Evolutionary conservation across 208 protist genomes (phyloP).

Genomic region (Leptomonas pyrrhocoris): DNA sequence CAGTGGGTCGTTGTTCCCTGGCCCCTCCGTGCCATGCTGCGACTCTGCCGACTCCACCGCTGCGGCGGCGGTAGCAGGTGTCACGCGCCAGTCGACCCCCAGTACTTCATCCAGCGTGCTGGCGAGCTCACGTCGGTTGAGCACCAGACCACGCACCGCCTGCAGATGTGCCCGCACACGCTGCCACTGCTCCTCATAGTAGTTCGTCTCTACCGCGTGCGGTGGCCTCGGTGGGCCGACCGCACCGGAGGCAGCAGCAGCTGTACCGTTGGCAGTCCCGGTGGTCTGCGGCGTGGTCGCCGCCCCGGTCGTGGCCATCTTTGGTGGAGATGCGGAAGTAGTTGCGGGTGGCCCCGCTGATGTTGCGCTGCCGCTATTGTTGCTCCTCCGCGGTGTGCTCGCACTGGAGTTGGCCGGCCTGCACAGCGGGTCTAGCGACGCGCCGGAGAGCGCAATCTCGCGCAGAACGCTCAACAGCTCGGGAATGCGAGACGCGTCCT

Average conservation of each 20-base stretch:
- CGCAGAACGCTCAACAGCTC: slow-evolving; percentile 47
- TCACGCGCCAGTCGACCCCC: slow-evolving; percentile 42
- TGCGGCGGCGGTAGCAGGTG: not conserved
- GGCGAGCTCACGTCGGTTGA: slow-evolving; percentile 56
- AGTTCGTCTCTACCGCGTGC: not conserved
- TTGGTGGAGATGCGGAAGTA: not conserved
- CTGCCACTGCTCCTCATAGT: slow-evolving; percentile 51
- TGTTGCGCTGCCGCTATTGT: not conserved
- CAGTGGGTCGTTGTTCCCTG: not conserved
- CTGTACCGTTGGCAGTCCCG: not conserved
- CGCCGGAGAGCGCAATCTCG: slow-evolving; percentile 54
- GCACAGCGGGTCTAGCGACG: slow-evolving; percentile 41
- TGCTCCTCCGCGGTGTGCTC: not conserved
- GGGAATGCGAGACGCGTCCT: slow-evolving; percentile 32
- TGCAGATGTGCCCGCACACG: slow-evolving; percentile 44
- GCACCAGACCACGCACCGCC: slow-evolving; percentile 31
- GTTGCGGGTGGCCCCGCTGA: not conserved
- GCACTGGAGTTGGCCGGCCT: not conserved
- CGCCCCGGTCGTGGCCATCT: not conserved
- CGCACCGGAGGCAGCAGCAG: no score
- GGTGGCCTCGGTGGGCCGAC: not conserved
- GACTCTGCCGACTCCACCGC: not conserved
- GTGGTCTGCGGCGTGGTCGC: not conserved
- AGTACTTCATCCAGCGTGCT: slow-evolving; percentile 38
- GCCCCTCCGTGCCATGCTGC: not conserved